Base-by-base conservation (phyloP, 768 basidiomycete species). In the Russula ochroleuca region DNA sequence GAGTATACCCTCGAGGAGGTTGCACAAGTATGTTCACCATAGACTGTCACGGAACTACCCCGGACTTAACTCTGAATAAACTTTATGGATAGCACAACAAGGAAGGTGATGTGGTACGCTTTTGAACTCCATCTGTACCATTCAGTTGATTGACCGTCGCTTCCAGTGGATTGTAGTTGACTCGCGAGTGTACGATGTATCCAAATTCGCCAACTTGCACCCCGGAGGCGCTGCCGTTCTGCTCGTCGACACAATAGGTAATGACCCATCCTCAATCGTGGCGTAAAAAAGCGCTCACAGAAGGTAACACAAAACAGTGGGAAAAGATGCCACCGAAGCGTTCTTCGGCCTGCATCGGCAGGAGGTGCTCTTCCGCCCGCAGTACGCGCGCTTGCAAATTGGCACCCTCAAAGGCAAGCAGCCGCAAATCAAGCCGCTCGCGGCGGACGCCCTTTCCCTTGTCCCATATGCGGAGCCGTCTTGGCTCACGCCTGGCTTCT, bases 401-500 rank as follows among this genome's bases (percentile, higher is more conserved):
- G 88, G 88, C 40, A 80, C 74, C 47, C 76, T 90, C 61, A 71
- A 75, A 19, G 88, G 85, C 17, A 78, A 88, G 71, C 75, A 81
- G 54, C 81, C 84, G 57, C 67, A 74, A 41, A 80, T 92, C 71
- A 80, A 79, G 69, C 73, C 81, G 25, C 79, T 79, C 5, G 77
- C 75, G 0, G 78, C 83, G 0, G 92, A 88, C 38, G 82, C 82
- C n/a, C 71, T 87, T 43, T 92, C 89, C 9, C 76, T 79, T 63
- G 85, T 94, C 0, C 93, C 93, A 0, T 95, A 94, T 69, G 91
- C 85, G 1, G 93, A 96, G 70, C 87, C 94, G 8, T 85, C 87
- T 0, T 94, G 91, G 90, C 81, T 94, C 43, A 77, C 76, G 41
- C 70, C 76, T 2, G 88, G 86, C 0, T 92, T 82, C 78, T 78